phyloP scores from a whole-genome alignment of 1,139 yeast genomes.

The Zygoascus hellenicus region DNA sequence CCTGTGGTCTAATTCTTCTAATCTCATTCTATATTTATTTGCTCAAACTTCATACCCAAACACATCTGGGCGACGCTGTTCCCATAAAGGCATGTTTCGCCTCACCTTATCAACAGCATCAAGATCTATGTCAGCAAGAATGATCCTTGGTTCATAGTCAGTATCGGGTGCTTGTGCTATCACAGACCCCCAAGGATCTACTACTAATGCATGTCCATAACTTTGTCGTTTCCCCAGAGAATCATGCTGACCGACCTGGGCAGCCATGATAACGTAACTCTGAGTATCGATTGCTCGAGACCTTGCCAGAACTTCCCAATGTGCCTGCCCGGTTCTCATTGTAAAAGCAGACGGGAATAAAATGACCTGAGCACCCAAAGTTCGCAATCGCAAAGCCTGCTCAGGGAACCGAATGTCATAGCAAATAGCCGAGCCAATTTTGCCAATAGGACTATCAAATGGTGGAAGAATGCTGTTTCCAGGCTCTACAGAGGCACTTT shows the following conservation, averaged over 20 bases:
- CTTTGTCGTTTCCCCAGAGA: conserved; percentile 44
- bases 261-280: conserved; percentile 83
- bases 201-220: conserved; percentile 79
- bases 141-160: conserved; percentile 47
- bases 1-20: no score
- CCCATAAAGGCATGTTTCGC: conserved; percentile 66
- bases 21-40: no score
- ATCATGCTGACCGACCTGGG: conserved; percentile 76
- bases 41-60: conserved; percentile 28
- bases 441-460: conserved; percentile 54
- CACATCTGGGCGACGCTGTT: conserved; percentile 62
- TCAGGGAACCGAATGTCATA: conserved; percentile 91
- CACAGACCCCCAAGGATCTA: conserved; percentile 89
- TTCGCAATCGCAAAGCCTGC: conserved; percentile 56
- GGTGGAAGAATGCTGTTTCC: conserved; percentile 56
- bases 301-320: conserved; percentile 75
- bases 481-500: conserved; percentile 75
- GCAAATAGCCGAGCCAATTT: conserved; percentile 68
- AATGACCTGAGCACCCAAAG: conserved; percentile 69
- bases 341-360: conserved; percentile 93
- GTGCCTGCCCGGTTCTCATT: conserved; percentile 82
- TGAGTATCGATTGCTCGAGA: conserved; percentile 89
- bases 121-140: conserved; percentile 66
- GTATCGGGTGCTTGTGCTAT: conserved; percentile 55
- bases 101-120: conserved; percentile 46